Evolutionary conservation across 805 yeast genomes (phyloP).

Genomic region (Ogataea haglerorum): DNA sequence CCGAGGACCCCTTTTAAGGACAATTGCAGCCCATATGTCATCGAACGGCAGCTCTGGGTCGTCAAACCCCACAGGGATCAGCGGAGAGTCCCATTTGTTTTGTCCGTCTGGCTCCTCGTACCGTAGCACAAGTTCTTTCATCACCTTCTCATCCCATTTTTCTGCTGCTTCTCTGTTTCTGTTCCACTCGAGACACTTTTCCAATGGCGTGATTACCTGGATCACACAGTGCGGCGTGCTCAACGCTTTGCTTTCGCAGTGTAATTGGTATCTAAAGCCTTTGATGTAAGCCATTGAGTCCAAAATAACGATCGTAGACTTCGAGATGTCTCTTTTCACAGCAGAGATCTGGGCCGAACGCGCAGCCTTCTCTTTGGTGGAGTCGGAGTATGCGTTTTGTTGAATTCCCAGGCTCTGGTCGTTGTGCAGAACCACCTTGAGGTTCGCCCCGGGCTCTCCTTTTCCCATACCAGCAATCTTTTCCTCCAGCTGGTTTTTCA

Average conservation of each 20-base stretch:
- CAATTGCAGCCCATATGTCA: conserved; percentile 62
- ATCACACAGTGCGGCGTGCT: conserved; percentile 80
- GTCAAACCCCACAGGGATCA: conserved; percentile 63
- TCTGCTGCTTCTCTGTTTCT: conserved; percentile 28
- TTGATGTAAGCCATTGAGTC: conserved; percentile 89
- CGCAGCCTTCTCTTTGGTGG: conserved; percentile 73
- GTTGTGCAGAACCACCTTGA: conserved; percentile 63
- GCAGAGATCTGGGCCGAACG: conserved; percentile 87
- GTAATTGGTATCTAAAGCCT: conserved; percentile 91
- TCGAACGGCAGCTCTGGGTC: conserved; percentile 58
- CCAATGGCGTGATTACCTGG: conserved; percentile 69
- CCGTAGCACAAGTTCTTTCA: conserved; percentile 71
- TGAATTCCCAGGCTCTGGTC: conserved; percentile 77
- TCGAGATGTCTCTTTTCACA: conserved; percentile 73
- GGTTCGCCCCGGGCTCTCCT: conserved; percentile 49
- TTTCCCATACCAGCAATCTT: conserved; percentile 40
- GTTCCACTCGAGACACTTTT: conserved; percentile 65
- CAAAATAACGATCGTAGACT: conserved; percentile 70
- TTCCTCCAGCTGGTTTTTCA: conserved; percentile 45
- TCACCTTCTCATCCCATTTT: conserved; percentile 61
- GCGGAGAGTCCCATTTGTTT: conserved; percentile 92
- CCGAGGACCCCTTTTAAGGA: conserved; percentile 57
- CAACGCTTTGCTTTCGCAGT: conserved; percentile 86
- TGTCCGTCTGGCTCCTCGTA: conserved; percentile 90
- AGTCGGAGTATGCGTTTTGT: conserved; percentile 65